Base-by-base conservation (phyloP, 2,329 filamentous ascomycete genomes). In the Paradendryphiella salina region DNA sequence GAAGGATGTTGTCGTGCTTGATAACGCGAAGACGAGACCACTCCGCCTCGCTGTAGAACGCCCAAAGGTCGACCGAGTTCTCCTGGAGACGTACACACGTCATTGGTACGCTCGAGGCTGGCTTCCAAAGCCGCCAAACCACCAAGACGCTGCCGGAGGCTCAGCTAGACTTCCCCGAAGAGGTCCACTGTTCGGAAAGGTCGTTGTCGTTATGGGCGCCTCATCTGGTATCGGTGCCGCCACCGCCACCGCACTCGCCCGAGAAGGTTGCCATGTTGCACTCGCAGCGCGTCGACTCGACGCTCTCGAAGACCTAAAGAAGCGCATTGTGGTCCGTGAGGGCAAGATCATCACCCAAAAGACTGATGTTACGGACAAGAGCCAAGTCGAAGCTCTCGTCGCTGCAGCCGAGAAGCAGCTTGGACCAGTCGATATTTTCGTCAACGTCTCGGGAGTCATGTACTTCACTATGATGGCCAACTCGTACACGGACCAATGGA, bases 381-480 rank as follows among this genome's bases (percentile, higher is more conserved):
- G 73, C 4, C 80, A 91, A 61, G 87, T 91, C 4, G 82, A 88
- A 60, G 79, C 80, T 0, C 82, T 93, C 3, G 77, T 92, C 54
- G 72, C 75, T 3, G 77, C 81, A 0, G 79, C 87, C 1, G 76
- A 76, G 20, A 78, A 82, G 37, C 76, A 85, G 60, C 83, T 92
- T 0, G 89, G 88, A 0, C 82, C 85, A 0, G 78, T 92, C 36
- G 89, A 93, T 67, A 88, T 92, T 43, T 80, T 93, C n/a, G 83
- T 93, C 41, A 85, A 85, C 33, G 90, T 88, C 65, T 89, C 89
- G 0, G 89, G 89, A 29, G 89, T 93, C 67, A 93, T 93, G 89
- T 93, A 93, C 76, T 93, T 85, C 74, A 92, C 89, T 46, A 85
- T 92, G 85, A 92, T 93, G 89, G 83, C 85, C 49, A 92, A 91